A percentile compares a stretch with the other conserved stretches of the same genome.
Conservation (phyloP, 176 grass and related monocot genomes). For the Guadua angustifolia region DNA sequence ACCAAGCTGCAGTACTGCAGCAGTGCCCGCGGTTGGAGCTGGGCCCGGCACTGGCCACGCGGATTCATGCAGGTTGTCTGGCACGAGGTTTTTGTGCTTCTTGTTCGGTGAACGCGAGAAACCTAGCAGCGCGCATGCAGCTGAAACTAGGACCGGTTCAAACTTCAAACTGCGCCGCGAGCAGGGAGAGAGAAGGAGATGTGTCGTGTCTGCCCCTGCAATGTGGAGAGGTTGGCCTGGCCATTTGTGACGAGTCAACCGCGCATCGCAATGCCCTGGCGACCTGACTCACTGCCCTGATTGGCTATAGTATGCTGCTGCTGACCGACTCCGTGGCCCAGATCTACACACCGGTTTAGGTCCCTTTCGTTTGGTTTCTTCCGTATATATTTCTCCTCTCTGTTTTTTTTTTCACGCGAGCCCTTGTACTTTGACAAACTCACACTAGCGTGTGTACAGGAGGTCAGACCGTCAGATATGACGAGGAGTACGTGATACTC, state of each 20-base stretch:
- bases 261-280: conserved; percentile 9
- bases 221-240: conserved; percentile 26
- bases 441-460: not conserved
- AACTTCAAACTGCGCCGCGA: not conserved
- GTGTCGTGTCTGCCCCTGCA: not conserved
- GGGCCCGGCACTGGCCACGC: not conserved
- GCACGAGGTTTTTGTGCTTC: conserved; percentile 11
- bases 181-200: not conserved
- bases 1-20: not conserved
- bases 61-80: not conserved
- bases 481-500: not conserved
- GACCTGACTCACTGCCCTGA: not conserved
- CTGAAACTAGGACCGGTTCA: not conserved
- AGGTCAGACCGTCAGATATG: not conserved
- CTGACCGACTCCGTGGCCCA: not conserved
- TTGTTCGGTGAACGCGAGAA: not conserved
- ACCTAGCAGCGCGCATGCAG: not conserved
- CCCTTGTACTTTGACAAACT: not conserved
- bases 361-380: conserved; percentile 28
- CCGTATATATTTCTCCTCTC: not conserved
- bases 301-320: not conserved
- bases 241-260: conserved; percentile 39
- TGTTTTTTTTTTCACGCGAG: not conserved
- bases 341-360: conserved; percentile 14
- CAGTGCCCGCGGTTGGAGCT: conserved; percentile 10